phyloP scores from a whole-genome alignment of 805 yeast species.

The Kregervanrija pseudodelftensis region DNA sequence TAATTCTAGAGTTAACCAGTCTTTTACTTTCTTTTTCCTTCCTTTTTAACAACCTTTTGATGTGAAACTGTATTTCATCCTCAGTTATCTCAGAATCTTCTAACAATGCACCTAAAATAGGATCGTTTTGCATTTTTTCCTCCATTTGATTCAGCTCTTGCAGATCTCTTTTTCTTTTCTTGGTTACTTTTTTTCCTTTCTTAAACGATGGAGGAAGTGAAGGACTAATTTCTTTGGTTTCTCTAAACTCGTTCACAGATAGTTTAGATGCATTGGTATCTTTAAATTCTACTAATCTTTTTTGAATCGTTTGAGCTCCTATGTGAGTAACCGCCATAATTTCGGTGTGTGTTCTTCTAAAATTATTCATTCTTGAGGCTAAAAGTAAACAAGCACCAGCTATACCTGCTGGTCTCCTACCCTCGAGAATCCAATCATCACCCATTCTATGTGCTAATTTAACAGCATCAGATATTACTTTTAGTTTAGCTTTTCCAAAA shows the following conservation, averaged over 20 bases:
- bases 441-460: constrained; percentile 86
- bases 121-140: constrained; percentile 34
- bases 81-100: constrained; percentile 39
- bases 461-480: constrained; percentile 82
- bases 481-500: constrained; percentile 64
- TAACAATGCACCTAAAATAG: constrained; percentile 36
- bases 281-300: constrained; percentile 82
- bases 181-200: constrained; percentile 49
- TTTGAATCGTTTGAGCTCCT: constrained; percentile 88
- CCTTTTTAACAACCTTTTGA: constrained; percentile 24
- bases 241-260: constrained; percentile 68
- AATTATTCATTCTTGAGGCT: constrained; percentile 96
- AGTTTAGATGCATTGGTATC: constrained; percentile 66
- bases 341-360: constrained; percentile 85
- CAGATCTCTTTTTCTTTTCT: constrained; percentile 22
- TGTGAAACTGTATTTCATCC: constrained; percentile 32
- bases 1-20: constrained; percentile 6
- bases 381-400: constrained; percentile 93
- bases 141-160: constrained; percentile 31
- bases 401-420: constrained; percentile 96
- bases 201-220: constrained; percentile 81
- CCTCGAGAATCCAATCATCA: constrained; percentile 92
- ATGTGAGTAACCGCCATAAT: constrained; percentile 93
- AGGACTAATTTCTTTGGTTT: constrained; percentile 30
- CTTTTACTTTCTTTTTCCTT: constrained; percentile 20